Conservation (phyloP, 1,284 basidiomycete genomes). For the Rhodotorula sp. region DNA sequence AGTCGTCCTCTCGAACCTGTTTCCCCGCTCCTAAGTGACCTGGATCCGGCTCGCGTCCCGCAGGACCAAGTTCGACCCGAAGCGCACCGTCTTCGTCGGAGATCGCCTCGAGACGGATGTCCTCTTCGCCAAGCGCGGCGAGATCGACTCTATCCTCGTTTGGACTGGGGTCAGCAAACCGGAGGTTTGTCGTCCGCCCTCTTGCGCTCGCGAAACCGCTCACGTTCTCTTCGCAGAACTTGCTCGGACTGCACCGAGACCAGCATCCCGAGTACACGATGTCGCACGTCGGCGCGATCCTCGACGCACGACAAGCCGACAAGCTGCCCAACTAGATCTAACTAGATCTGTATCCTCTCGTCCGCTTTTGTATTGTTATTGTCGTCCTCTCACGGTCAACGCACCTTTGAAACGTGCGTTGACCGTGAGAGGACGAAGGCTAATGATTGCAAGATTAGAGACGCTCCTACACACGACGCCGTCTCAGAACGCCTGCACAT, state of each 20-base stretch:
- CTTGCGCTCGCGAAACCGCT: neutral
- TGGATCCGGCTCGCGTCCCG: constrained; percentile 52
- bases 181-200: constrained; percentile 8
- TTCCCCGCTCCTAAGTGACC: no score
- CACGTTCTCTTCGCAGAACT: constrained; percentile 34
- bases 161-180: constrained; percentile 65
- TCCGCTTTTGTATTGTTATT: neutral
- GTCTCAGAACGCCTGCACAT: constrained; percentile 76
- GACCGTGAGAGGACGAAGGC: no score
- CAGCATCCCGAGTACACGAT: constrained; percentile 31
- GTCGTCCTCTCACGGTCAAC: neutral
- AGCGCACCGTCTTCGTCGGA: constrained; percentile 87
- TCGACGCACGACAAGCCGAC: neutral
- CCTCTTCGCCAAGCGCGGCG: constrained; percentile 78
- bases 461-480: neutral
- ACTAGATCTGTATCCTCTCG: neutral
- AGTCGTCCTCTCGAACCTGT: constrained; percentile 46
- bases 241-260: constrained; percentile 29
- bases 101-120: constrained; percentile 95
- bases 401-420: no score
- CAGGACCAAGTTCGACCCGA: constrained; percentile 66
- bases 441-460: neutral
- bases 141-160: constrained; percentile 81
- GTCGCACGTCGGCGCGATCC: constrained; percentile 29
- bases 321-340: neutral